Percentiles rank a stretch among this genome's conserved stretches.
These are phyloP conservation scores for Rubroboletus pulcherrimus DNA, from an alignment of 768 basidiomycete species.

Conservation along the genomic window DNA sequence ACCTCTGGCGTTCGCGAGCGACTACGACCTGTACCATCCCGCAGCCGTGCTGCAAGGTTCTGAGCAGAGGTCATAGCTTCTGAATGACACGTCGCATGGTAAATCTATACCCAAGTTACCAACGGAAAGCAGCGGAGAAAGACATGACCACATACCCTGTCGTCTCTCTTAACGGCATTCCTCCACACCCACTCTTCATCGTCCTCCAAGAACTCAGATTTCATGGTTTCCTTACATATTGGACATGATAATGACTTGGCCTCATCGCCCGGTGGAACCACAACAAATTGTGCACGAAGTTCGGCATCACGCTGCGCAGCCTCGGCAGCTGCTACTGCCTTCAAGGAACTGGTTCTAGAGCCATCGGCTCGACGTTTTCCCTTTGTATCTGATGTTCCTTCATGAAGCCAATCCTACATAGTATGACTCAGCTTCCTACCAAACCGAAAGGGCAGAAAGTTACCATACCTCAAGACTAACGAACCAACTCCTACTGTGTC, in stretches of 20 bases:
- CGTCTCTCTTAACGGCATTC: constrained; percentile 83
- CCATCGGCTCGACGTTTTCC: constrained; percentile 66
- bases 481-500: constrained; percentile 90
- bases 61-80: constrained; percentile 67
- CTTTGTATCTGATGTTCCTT: constrained; percentile 55
- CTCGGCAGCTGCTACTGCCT: constrained; percentile 58
- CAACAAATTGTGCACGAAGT: constrained; percentile 72
- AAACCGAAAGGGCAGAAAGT: background rate
- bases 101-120: constrained; percentile 54
- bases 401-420: constrained; percentile 83
- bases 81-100: constrained; percentile 91
- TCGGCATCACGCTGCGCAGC: constrained; percentile 72
- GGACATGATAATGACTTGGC: constrained; percentile 83
- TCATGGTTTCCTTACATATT: constrained; percentile 92
- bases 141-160: constrained; percentile 53
- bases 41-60: constrained; percentile 64
- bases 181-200: constrained; percentile 99
- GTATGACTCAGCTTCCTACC: constrained; percentile 10
- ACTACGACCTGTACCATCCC: constrained; percentile 59
- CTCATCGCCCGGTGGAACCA: constrained; percentile 88
- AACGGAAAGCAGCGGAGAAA: background rate
- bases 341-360: constrained; percentile 47
- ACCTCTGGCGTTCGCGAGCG: constrained; percentile 76
- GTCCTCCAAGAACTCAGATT: constrained; percentile 89
- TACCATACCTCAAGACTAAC: constrained; percentile 69